These are phyloP conservation scores for Eucalyptus paniculata DNA, from an alignment of 345 rosid species.

Conservation along the genomic window DNA sequence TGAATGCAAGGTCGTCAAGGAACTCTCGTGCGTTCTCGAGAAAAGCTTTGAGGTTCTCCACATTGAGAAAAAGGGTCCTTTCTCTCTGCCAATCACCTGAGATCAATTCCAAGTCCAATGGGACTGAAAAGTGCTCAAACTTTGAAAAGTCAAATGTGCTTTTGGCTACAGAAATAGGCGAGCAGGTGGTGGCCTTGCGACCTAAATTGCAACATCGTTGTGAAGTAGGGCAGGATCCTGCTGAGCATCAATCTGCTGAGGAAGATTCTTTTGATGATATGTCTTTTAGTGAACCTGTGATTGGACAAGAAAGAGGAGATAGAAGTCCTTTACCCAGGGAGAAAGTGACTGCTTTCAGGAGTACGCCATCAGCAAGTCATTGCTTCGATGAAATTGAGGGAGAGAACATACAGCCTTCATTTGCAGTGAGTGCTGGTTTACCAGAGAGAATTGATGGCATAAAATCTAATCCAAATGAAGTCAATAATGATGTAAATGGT, in stretches of 20 bases:
- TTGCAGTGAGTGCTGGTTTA: not conserved
- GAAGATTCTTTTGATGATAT: not conserved
- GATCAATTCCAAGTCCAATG: conserved; percentile 8
- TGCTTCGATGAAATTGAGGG: not conserved
- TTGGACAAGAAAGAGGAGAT: not conserved
- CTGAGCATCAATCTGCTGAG: not conserved
- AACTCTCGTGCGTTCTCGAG: conserved; percentile 2
- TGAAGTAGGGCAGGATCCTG: not conserved
- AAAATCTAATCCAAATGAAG: not conserved
- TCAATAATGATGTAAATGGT: not conserved
- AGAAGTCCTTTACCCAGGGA: not conserved
- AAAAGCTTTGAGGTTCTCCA: conserved; percentile 14
- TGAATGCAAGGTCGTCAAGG: not conserved
- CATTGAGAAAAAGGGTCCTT: conserved; percentile 17
- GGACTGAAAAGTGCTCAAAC: conserved; percentile 8
- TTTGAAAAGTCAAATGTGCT: conserved; percentile 15
- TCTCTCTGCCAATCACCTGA: conserved; percentile 13
- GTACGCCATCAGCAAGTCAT: not conserved
- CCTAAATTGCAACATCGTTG: not conserved
- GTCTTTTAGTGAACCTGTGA: not conserved
- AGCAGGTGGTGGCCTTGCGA: conserved; percentile 11
- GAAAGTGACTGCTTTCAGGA: not conserved
- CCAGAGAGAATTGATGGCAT: not conserved
- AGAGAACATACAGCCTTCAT: not conserved
- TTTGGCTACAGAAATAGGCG: conserved; percentile 15